phyloP scores from a whole-genome alignment of 2,329 filamentous ascomycete genomes.

The Colletotrichum sp. region DNA sequence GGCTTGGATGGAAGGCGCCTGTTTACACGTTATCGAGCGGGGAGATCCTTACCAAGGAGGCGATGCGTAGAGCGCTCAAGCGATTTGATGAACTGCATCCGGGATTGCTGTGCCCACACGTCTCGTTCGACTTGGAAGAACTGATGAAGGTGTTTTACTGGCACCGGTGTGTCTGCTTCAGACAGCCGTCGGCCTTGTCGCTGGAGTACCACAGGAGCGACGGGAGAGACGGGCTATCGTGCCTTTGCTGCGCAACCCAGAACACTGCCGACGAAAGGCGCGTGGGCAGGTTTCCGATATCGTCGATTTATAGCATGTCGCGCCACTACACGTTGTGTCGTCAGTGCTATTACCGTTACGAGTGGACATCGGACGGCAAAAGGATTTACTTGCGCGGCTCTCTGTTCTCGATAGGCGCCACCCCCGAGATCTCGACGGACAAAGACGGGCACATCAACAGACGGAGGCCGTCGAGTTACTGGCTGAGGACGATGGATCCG shows the following conservation, averaged over 20 bases:
- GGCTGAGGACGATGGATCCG: not conserved
- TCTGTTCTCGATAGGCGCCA: too few relatives aligned
- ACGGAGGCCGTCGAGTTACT: not conserved
- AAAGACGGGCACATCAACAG: too few relatives aligned
- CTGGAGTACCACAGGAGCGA: not conserved
- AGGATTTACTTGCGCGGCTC: not conserved
- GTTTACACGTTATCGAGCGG: accelerated
- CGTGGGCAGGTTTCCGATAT: not conserved
- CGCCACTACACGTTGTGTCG: too few relatives aligned
- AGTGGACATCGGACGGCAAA: not conserved
- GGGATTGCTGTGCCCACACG: not conserved
- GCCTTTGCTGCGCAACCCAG: too few relatives aligned
- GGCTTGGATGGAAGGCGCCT: not conserved
- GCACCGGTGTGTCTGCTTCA: not conserved
- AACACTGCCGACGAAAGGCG: not conserved
- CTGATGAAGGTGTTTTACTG: not conserved
- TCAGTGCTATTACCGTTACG: not conserved
- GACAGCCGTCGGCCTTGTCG: not conserved
- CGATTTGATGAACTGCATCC: not conserved
- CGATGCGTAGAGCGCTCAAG: not conserved
- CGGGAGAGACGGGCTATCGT: not conserved
- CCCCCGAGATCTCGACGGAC: too few relatives aligned
- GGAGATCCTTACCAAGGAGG: not conserved
- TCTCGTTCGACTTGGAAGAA: not conserved
- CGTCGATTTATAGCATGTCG: not conserved